Evolutionary conservation across 1,139 yeast genomes (phyloP).

Genomic region (Candida pseudocylindracea): DNA sequence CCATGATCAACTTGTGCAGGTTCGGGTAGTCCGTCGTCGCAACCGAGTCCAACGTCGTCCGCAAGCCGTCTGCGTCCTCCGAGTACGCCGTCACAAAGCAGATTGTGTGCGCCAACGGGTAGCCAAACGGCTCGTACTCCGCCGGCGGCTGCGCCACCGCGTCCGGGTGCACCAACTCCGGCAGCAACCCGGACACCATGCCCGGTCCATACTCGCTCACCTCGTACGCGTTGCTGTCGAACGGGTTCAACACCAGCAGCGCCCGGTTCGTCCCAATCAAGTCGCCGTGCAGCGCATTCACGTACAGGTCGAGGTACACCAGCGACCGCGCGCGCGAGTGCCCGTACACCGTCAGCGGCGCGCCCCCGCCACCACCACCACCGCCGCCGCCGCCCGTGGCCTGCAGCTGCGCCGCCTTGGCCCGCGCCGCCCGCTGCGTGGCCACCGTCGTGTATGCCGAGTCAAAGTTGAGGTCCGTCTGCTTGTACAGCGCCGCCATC

Average conservation of each 20-base stretch:
- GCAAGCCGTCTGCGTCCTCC: slow-evolving; percentile 68
- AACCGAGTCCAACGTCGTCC: slow-evolving; percentile 76
- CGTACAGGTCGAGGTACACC: no score
- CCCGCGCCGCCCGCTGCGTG: slow-evolving; percentile 12
- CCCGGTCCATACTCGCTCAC: not conserved
- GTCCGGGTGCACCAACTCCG: slow-evolving; percentile 52
- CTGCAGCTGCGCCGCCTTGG: not conserved
- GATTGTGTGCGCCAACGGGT: slow-evolving; percentile 70
- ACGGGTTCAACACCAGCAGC: slow-evolving; percentile 11
- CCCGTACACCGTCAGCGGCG: slow-evolving; percentile 8
- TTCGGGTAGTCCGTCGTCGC: slow-evolving; percentile 90
- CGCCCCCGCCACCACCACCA: no score
- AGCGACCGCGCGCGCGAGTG: slow-evolving; percentile 6
- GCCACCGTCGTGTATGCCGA: slow-evolving; percentile 25
- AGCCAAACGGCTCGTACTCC: slow-evolving; percentile 71
- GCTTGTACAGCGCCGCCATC: slow-evolving; percentile 8
- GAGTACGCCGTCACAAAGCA: slow-evolving; percentile 86
- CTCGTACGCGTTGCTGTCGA: slow-evolving; percentile 14
- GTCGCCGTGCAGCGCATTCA: slow-evolving; percentile 12
- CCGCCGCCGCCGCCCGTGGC: no score
- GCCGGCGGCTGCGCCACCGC: slow-evolving; percentile 76
- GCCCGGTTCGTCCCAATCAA: slow-evolving; percentile 5
- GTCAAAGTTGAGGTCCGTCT: no score
- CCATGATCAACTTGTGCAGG: slow-evolving; percentile 68
- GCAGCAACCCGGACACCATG: slow-evolving; percentile 27